Conservation (phyloP, 148 eudicot species). For the Vaccinium corymbosum region DNA sequence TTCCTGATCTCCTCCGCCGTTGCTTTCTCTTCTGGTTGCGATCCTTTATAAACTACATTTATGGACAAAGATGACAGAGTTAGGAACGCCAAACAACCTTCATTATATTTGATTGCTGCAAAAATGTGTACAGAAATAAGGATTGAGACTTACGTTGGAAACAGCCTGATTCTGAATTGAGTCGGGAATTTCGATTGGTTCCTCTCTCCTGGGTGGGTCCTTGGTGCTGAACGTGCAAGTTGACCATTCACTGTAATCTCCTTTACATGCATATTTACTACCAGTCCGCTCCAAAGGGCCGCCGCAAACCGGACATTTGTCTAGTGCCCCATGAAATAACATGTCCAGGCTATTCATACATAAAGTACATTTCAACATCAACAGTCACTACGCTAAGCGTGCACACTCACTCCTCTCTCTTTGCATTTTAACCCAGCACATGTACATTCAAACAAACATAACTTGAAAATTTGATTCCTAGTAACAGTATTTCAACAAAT, state of each 20-base stretch:
- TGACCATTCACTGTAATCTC: conserved; percentile 74
- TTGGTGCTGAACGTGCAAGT: conserved; percentile 57
- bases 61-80: not conserved
- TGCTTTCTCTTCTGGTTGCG: conserved; percentile 47
- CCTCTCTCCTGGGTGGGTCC: conserved; percentile 52
- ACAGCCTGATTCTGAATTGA: conserved; percentile 47
- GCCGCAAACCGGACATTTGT: conserved; percentile 57
- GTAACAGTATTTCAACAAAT: not conserved
- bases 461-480: not conserved
- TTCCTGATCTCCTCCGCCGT: conserved; percentile 34
- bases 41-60: conserved; percentile 44
- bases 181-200: conserved; percentile 48
- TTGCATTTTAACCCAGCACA: too few relatives aligned
- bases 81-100: not conserved
- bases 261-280: conserved; percentile 46
- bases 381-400: not conserved
- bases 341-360: conserved; percentile 53
- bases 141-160: conserved; percentile 44
- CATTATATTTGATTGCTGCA: not conserved
- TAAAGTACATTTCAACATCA: not conserved
- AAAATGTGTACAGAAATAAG: not conserved
- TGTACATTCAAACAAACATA: too few relatives aligned
- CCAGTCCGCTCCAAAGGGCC: conserved; percentile 48
- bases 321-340: conserved; percentile 64
- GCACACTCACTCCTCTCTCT: too few relatives aligned